A percentile compares a stretch with the other conserved stretches of the same genome.
These are phyloP conservation scores for Podila minutissima DNA, from an alignment of 192 early-diverging fungal genomes.

Conservation along the genomic window DNA sequence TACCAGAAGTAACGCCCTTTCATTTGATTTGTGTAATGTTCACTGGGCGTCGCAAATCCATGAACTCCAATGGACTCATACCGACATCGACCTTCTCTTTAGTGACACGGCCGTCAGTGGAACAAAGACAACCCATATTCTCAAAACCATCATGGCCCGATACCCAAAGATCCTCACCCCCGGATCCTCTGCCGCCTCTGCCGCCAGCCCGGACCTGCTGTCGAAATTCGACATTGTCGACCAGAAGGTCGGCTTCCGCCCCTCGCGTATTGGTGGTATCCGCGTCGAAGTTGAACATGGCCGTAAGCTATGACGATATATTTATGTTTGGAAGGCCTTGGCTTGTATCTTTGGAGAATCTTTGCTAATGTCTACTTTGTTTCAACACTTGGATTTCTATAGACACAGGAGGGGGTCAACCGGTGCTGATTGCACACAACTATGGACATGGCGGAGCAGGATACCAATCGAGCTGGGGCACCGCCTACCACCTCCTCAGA, in stretches of 20 bases:
- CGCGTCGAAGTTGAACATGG: slow-evolving; percentile 65
- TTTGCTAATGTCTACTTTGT: neutral
- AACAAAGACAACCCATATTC: slow-evolving; percentile 41
- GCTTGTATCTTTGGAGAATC: neutral
- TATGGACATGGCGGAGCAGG: slow-evolving; percentile 72
- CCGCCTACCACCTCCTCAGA: slow-evolving; percentile 47
- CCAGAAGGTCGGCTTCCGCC: slow-evolving; percentile 66
- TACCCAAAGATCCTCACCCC: slow-evolving; percentile 55
- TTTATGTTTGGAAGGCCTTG: neutral
- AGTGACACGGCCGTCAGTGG: slow-evolving; percentile 13
- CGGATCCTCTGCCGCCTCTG: slow-evolving; percentile 45
- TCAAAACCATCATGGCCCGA: slow-evolving; percentile 47
- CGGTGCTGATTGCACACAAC: slow-evolving; percentile 63
- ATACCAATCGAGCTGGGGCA: slow-evolving; percentile 71
- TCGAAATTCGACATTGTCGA: slow-evolving; percentile 51
- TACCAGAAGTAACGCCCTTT: slow-evolving; percentile 52
- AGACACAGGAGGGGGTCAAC: slow-evolving; percentile 41
- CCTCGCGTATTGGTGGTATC: slow-evolving; percentile 55
- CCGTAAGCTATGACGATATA: slow-evolving; percentile 29
- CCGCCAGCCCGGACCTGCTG: slow-evolving; percentile 19
- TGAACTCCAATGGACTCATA: neutral
- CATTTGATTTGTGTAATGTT: neutral
- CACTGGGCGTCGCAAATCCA: neutral
- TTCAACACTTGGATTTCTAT: neutral
- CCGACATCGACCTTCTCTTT: slow-evolving; percentile 8